Evolutionary conservation across 169 alveolate genomes (phyloP), one percentile per base, ranked within the genome.

Genomic region (Pseudocohnilembus persalinus): DNA sequence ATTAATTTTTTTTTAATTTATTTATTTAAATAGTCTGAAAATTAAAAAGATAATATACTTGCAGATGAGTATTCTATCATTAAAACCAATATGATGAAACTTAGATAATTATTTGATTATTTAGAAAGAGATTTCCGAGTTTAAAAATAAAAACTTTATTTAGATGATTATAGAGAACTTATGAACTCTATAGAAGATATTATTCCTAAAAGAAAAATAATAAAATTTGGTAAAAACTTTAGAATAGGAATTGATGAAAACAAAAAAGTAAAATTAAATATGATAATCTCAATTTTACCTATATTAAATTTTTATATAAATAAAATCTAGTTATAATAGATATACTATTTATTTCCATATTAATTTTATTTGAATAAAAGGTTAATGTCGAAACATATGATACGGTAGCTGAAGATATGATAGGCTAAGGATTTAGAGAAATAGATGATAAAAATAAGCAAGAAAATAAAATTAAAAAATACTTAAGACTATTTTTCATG

Each of bases 51-150:
- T 26, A 74, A 77, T 0, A 77, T 72, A 27, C 30, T 86, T 27
- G 33, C 77, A 11, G 85, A 82, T 65, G 83, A 86, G 31, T 86
- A 80, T 75, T 83, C 82, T 1, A 78, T 86, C 28, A 86, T 86
- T 24, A 82, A 82, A 63, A 49, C 74, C 33, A 64, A 76, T 49
- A 73, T 86, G 31, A 25, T 74, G 30, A 75, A 86, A 63, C 80
- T 86, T 27, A 79, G 74, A 78, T 80, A 81, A 24, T 49, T 74
- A 16, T 80, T 86, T 29, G 83, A 86, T 80, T 74, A 74, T 27
- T 34, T 86, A 29, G 90, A 86, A 65, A 86, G 83, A 81, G 90
- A 86, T 80, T 86, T 81, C 64, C 34, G 85, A 80, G 83, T 86
- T 20, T 74, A 35, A 31, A 86, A 82, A 31, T 79, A 80, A 35